A percentile compares a stretch with the other conserved stretches of the same genome.
Evolutionary conservation across 805 yeast species (phyloP).

Genomic region (Candida pseudoglaebosa): DNA sequence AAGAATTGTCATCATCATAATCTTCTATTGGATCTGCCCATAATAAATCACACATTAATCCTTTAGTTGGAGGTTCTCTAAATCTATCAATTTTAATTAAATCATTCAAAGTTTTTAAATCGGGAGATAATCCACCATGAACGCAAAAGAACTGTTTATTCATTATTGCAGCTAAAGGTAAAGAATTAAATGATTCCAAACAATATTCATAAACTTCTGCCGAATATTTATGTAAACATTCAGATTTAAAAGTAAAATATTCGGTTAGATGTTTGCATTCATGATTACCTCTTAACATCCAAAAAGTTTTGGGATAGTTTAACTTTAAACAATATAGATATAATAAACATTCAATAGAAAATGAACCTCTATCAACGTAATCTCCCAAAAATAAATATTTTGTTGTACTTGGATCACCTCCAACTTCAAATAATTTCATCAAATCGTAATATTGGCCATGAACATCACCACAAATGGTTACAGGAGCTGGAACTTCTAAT

Average conservation of each 20-base stretch:
- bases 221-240: constrained; percentile 83
- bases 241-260: constrained; percentile 88
- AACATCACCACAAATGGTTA: constrained; percentile 95
- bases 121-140: constrained; percentile 95
- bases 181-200: constrained; percentile 72
- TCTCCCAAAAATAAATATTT: constrained; percentile 86
- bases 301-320: constrained; percentile 67
- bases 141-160: constrained; percentile 92
- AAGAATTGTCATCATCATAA: constrained; percentile 50
- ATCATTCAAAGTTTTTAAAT: constrained; percentile 66
- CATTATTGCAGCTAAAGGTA: constrained; percentile 92
- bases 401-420: constrained; percentile 79
- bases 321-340: constrained; percentile 77
- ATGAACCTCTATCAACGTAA: constrained; percentile 92
- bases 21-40: constrained; percentile 97
- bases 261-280: constrained; percentile 92
- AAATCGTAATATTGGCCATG: constrained; percentile 94
- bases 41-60: constrained; percentile 88
- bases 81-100: constrained; percentile 70
- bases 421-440: constrained; percentile 86
- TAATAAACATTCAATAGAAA: constrained; percentile 76
- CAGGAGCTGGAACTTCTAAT: constrained; percentile 82
- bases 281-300: constrained; percentile 90
- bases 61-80: constrained; percentile 89
- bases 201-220: constrained; percentile 63